phyloP scores from a whole-genome alignment of 148 eudicot genomes.

The Rheum nobile region DNA sequence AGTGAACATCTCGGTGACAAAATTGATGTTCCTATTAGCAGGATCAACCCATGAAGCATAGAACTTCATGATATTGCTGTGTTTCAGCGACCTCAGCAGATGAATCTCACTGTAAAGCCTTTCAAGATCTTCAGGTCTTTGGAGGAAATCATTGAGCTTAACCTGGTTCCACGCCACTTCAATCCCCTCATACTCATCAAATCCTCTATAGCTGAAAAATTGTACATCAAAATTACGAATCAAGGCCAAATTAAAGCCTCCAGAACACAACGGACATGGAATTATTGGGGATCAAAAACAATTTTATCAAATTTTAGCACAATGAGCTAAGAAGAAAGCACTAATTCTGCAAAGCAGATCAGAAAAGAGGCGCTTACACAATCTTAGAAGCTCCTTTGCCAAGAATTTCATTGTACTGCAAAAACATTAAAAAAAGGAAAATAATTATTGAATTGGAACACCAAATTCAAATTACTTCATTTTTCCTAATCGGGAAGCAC shows the following conservation, averaged over 20 bases:
- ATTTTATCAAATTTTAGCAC: not conserved
- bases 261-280: no score
- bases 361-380: slow-evolving; percentile 37
- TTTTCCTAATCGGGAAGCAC: not conserved
- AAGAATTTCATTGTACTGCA: slow-evolving; percentile 67
- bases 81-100: slow-evolving; percentile 25
- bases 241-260: not conserved
- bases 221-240: not conserved
- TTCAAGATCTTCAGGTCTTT: slow-evolving; percentile 30
- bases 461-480: not conserved
- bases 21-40: slow-evolving; percentile 24
- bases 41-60: slow-evolving; percentile 36
- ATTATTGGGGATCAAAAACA: not conserved
- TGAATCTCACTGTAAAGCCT: slow-evolving; percentile 32
- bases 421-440: not conserved
- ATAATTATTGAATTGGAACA: not conserved
- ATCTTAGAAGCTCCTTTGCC: slow-evolving; percentile 86
- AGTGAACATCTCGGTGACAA: slow-evolving; percentile 34
- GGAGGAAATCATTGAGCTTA: slow-evolving; percentile 26
- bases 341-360: not conserved
- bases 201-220: slow-evolving; percentile 21
- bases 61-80: slow-evolving; percentile 28
- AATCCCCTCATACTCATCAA: slow-evolving; percentile 31
- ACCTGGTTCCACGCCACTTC: slow-evolving; percentile 36
- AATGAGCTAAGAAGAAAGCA: not conserved